Percentiles rank a stretch among this genome's conserved stretches.
These are phyloP conservation scores for Epithele typhae DNA, from an alignment of 768 basidiomycete species.

Conservation along the genomic window DNA sequence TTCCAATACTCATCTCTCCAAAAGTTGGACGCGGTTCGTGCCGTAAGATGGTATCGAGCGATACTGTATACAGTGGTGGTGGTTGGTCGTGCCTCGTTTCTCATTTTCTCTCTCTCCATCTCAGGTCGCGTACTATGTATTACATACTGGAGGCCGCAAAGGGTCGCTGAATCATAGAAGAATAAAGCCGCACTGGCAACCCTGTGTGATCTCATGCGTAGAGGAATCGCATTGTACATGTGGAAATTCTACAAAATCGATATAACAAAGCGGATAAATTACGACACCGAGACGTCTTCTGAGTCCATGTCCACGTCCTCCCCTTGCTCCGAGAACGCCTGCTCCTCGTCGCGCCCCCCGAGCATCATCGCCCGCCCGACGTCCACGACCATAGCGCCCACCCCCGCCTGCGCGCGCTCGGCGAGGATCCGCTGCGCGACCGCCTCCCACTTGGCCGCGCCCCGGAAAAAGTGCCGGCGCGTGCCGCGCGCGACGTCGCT, in stretches of 20 bases:
- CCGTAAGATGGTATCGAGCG: constrained; percentile 16
- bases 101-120: constrained; percentile 5
- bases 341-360: constrained; percentile 16
- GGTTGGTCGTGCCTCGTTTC: constrained; percentile 16
- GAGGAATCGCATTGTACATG: background rate
- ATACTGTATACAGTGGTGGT: constrained; percentile 17
- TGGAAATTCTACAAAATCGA: too few species aligned
- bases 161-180: constrained; percentile 26
- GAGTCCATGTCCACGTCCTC: constrained; percentile 14
- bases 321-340: constrained; percentile 4
- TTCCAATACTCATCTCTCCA: constrained; percentile 11
- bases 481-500: background rate
- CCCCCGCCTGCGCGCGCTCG: constrained; percentile 11
- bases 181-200: constrained; percentile 5
- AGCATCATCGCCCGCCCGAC: constrained; percentile 16
- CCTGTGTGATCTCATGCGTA: background rate
- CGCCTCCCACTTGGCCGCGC: constrained; percentile 34
- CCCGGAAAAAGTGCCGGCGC: constrained; percentile 56
- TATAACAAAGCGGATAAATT: constrained; percentile 3
- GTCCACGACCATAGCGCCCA: background rate
- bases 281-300: constrained; percentile 3
- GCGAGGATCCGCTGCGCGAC: constrained; percentile 12
- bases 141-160: constrained; percentile 37
- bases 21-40: constrained; percentile 16
- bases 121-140: constrained; percentile 30